These are phyloP conservation scores for Dorcoceras hygrometricum DNA, from an alignment of 257 asterid species.

Conservation along the genomic window DNA sequence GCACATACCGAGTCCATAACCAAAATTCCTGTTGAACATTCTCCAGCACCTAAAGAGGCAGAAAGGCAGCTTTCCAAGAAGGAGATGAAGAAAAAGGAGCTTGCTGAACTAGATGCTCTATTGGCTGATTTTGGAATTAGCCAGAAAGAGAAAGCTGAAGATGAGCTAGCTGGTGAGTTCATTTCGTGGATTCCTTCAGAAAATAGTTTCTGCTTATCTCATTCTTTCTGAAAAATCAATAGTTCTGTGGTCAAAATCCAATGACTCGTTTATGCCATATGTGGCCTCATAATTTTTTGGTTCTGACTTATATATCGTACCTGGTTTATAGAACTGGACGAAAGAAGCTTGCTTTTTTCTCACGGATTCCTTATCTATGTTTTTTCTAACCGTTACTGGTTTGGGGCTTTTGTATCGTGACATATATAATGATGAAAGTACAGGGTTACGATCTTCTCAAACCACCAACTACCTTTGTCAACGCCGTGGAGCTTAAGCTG, in stretches of 20 bases:
- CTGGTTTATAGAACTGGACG: neutral
- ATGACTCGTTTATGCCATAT: neutral
- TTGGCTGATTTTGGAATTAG: conserved; percentile 78
- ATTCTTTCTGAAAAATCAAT: neutral
- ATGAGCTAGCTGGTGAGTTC: conserved; percentile 55
- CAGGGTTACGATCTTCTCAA: neutral
- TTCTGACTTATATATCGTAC: neutral
- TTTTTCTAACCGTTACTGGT: neutral
- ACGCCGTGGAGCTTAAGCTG: neutral
- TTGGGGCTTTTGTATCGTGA: neutral
- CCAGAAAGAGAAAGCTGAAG: conserved; percentile 51
- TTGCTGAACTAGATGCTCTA: conserved; percentile 90
- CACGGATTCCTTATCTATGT: neutral
- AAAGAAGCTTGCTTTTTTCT: neutral
- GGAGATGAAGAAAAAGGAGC: conserved; percentile 92
- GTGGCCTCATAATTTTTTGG: neutral
- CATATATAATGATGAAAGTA: neutral
- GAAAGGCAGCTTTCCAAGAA: conserved; percentile 94
- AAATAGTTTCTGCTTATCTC: neutral
- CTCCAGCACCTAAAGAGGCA: conserved; percentile 56
- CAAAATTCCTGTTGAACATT: conserved; percentile 45
- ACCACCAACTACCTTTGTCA: neutral
- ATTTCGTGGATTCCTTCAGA: conserved; percentile 7
- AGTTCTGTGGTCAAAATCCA: neutral
- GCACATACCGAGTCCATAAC: conserved; percentile 42